Conservation (phyloP, 2,329 filamentous ascomycete genomes). For the Clonostachys sp. region DNA sequence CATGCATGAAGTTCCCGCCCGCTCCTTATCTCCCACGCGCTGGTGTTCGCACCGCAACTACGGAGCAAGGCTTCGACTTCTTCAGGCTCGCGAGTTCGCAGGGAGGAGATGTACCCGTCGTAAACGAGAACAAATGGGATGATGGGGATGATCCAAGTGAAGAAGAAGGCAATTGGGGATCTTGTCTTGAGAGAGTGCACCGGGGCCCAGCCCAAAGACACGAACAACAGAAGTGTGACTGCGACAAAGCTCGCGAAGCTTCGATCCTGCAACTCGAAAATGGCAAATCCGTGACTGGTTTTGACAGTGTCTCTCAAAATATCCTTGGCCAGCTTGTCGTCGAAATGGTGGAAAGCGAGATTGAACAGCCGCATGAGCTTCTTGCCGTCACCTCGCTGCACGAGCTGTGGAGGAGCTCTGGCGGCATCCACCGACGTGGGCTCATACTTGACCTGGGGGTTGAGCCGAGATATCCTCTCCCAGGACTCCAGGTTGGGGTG, state of each 20-base stretch:
- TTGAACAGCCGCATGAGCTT: conserved; percentile 68
- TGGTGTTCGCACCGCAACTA: conserved; percentile 37
- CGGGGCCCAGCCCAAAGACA: conserved; percentile 45
- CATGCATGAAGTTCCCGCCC: conserved; percentile 42
- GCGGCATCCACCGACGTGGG: conserved; percentile 60
- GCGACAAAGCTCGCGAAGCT: conserved; percentile 48
- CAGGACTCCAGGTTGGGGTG: conserved; percentile 60
- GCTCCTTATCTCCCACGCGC: conserved; percentile 42
- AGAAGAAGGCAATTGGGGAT: conserved; percentile 53
- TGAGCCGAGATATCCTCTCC: conserved; percentile 44
- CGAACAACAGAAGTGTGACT: conserved; percentile 45
- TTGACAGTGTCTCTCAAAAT: conserved; percentile 62
- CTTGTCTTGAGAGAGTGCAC: conserved; percentile 47
- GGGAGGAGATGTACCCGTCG: conserved; percentile 63
- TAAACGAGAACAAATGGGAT: conserved; percentile 64
- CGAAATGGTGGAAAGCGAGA: conserved; percentile 74
- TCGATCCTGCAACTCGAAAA: conserved; percentile 72
- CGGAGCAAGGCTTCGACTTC: conserved; percentile 60
- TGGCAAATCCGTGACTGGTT: conserved; percentile 63
- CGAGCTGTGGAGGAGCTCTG: conserved; percentile 46
- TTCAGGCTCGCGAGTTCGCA: conserved; percentile 61
- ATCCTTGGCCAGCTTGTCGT: conserved; percentile 53
- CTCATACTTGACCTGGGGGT: conserved; percentile 55
- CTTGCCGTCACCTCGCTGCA: conserved; percentile 27
- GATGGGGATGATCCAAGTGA: conserved; percentile 62